Conservation (phyloP, 805 yeast genomes). For the Candida golubevii region DNA sequence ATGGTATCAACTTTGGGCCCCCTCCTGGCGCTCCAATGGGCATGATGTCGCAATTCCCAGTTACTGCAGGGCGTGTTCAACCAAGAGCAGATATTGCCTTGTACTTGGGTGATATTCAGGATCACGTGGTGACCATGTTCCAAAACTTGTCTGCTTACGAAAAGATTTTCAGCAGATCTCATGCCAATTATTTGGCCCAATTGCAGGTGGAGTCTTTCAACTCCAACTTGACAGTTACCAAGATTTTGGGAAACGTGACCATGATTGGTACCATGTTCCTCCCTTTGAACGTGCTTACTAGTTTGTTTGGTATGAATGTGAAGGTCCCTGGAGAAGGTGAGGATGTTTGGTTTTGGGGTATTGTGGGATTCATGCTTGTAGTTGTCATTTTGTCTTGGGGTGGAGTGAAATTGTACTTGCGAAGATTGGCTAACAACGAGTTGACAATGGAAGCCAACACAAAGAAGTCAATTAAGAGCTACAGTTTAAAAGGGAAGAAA, state of each 20-base stretch:
- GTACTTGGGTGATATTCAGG: conserved; percentile 93
- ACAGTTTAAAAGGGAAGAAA: conserved; percentile 21
- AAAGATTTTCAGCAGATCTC: conserved; percentile 88
- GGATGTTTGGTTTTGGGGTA: conserved; percentile 49
- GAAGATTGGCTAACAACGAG: conserved; percentile 10
- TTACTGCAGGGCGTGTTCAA: conserved; percentile 30
- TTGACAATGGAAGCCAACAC: conserved; percentile 8
- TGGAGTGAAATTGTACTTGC: conserved; percentile 21
- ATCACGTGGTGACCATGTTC: conserved; percentile 93
- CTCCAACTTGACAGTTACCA: conserved; percentile 80
- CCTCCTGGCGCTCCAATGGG: conserved; percentile 30
- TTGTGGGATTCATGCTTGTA: conserved; percentile 39
- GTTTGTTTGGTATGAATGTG: conserved; percentile 96
- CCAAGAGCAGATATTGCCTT: conserved; percentile 91
- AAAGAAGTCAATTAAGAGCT: conserved; percentile 21
- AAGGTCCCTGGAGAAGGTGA: conserved; percentile 61
- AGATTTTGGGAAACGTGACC: conserved; percentile 84
- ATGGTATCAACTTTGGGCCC: conserved; percentile 35
- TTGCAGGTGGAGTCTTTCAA: conserved; percentile 88
- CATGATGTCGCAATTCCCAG: conserved; percentile 19
- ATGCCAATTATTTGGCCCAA: conserved; percentile 89
- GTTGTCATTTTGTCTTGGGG: conserved; percentile 24
- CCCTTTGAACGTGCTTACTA: conserved; percentile 87
- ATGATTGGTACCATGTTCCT: conserved; percentile 84
- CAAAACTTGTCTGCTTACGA: conserved; percentile 88